Conservation (phyloP, 495 filamentous ascomycete species). For the Podospora fimiseda region DNA sequence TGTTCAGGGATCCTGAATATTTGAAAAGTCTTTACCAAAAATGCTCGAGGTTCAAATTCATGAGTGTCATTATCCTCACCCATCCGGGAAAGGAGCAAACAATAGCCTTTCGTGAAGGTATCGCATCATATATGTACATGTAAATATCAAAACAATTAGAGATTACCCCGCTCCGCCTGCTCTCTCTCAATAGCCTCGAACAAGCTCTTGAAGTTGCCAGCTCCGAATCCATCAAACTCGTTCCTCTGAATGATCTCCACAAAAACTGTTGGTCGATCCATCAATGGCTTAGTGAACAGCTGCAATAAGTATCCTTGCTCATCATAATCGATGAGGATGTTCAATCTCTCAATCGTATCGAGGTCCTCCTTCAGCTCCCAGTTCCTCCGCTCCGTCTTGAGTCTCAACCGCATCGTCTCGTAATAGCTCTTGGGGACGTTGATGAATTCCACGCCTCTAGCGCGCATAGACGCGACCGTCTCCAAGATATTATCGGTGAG, state of each 20-base stretch:
- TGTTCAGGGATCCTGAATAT: no score
- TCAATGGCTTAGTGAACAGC: slow-evolving; percentile 84
- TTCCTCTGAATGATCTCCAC: slow-evolving; percentile 89
- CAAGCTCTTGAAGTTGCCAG: slow-evolving; percentile 89
- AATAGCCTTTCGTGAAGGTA: background rate
- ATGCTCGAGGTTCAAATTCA: no score
- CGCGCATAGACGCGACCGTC: slow-evolving; percentile 65
- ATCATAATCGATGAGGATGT: slow-evolving; percentile 89
- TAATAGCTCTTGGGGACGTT: slow-evolving; percentile 77
- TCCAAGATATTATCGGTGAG: slow-evolving; percentile 70
- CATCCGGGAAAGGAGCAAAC: slow-evolving; percentile 2
- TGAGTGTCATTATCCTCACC: no score
- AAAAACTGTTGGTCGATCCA: slow-evolving; percentile 91
- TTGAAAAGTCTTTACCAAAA: no score
- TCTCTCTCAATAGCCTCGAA: slow-evolving; percentile 92
- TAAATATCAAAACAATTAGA: slow-evolving; percentile 33
- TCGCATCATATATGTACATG: background rate
- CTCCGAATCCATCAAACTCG: slow-evolving; percentile 83
- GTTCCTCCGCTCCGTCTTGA: slow-evolving; percentile 46
- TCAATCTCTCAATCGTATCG: slow-evolving; percentile 60
- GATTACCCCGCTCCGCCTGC: slow-evolving; percentile 74
- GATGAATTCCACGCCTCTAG: slow-evolving; percentile 84
- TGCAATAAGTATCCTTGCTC: slow-evolving; percentile 80
- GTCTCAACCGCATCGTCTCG: slow-evolving; percentile 60
- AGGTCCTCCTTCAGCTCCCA: slow-evolving; percentile 68